Evolutionary conservation across 176 grass and related monocot species (phyloP), one percentile per base, ranked within the genome.

Genomic region (Microstegium vimineum): DNA sequence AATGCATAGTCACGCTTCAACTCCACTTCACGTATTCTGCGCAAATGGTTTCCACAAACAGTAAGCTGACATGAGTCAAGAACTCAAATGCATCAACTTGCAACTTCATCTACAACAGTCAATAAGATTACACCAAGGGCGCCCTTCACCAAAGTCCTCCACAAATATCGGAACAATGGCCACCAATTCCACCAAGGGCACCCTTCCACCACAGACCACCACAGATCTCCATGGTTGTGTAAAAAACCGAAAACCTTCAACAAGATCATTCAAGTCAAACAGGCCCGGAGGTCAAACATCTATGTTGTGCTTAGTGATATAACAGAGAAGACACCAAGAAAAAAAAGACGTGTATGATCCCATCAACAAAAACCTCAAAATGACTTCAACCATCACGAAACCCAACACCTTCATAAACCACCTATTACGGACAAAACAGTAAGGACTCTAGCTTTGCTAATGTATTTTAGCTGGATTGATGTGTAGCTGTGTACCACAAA

Each of bases 21-120:
- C 76, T 99, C 96, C 93, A 99, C 96, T 77, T 99, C 93, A 60
- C 96, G 96, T 71, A 99, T 88, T 99, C 96, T 99, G 96, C 93
- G 83, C 72, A 89, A 99, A 95, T 74, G 89, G 83, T 94, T 91
- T 82, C 86, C 90, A 94, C 62, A 95, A 93, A 94, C 63, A 94
- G 79, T 94, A 89, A 98, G 93, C 81, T 74, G 57, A 88, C 86
- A 81, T 84, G 83, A 94, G 23, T 90, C 76, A 88, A 94, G 62
- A 75, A 94, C 70, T 75, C 65, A 92, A 94, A 87, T 73, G 64
- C 73, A 92, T 87, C 85, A 83, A 75, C 83, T 83, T 84, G 84
- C 38, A 81, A 81, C 32, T 83, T 92, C 87, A 85, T 87, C 73
- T 80, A 94, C 79, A 89, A 90, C 75, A 94, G 77, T 72, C 84